These are phyloP conservation scores for Asterionellopsis glacialis DNA, from an alignment of 108 stramenopile species.

Conservation along the genomic window DNA sequence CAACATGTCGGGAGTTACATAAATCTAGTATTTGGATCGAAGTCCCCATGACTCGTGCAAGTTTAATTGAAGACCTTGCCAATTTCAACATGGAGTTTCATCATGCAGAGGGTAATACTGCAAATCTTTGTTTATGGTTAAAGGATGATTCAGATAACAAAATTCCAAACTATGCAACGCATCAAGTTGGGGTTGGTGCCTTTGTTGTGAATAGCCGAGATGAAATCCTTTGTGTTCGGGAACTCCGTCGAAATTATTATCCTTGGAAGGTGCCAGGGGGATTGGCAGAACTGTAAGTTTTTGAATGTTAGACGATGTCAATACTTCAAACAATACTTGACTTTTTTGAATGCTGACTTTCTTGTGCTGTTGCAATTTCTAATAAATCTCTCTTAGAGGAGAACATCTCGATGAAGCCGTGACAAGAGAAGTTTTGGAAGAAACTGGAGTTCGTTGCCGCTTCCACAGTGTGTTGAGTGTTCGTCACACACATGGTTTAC, in stretches of 20 bases:
- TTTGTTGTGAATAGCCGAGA: constrained; percentile 56
- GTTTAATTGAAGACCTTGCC: constrained; percentile 40
- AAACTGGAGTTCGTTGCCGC: constrained; percentile 72
- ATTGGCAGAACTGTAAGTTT: constrained; percentile 41
- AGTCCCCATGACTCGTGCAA: constrained; percentile 53
- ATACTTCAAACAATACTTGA: too few relatives aligned
- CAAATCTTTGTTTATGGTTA: constrained; percentile 59
- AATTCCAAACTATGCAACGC: constrained; percentile 74
- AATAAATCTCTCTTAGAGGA: constrained; percentile 15
- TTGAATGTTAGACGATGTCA: too few relatives aligned
- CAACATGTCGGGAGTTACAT: constrained; percentile 21
- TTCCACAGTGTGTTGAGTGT: constrained; percentile 70
- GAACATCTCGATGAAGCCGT: constrained; percentile 77
- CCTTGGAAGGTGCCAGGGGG: constrained; percentile 91
- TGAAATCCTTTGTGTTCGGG: constrained; percentile 74
- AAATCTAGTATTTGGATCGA: constrained; percentile 71
- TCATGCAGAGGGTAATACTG: constrained; percentile 48
- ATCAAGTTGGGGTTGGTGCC: constrained; percentile 69
- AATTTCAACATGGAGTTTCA: constrained; percentile 51
- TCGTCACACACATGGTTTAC: constrained; percentile 74
- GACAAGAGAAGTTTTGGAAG: constrained; percentile 81
- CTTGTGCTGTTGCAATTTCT: too few relatives aligned
- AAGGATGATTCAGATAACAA: constrained; percentile 29
- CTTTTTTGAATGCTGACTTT: too few relatives aligned
- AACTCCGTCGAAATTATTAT: constrained; percentile 60